phyloP scores from a whole-genome alignment of 2,329 filamentous ascomycete genomes.

The Fusarium udum region DNA sequence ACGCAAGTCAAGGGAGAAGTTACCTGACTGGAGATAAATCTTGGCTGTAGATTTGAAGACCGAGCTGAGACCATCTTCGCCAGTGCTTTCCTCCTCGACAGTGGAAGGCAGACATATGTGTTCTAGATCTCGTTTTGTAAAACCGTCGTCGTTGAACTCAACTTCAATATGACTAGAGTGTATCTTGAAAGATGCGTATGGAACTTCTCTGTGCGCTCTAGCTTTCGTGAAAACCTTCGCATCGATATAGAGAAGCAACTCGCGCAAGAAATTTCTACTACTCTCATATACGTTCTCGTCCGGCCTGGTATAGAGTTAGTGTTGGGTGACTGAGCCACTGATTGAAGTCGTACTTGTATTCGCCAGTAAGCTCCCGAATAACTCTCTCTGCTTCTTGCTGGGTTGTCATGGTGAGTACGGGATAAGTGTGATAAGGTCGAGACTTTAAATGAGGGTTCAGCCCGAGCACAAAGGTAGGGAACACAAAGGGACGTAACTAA shows the following conservation, averaged over 20 bases:
- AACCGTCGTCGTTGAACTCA: not conserved
- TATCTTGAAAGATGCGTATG: not conserved
- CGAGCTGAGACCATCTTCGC: not conserved
- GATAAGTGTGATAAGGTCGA: not conserved
- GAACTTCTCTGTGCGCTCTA: fast-evolving
- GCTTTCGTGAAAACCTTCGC: fast-evolving
- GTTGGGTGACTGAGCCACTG: fast-evolving
- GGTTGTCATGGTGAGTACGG: fast-evolving
- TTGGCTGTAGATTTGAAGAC: not conserved
- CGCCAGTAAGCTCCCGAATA: not conserved
- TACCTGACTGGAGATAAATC: not conserved
- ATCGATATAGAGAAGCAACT: not conserved
- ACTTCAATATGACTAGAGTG: not conserved
- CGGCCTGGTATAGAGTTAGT: fast-evolving
- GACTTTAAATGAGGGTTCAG: too few species aligned
- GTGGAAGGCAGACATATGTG: not conserved
- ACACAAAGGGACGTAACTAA: not conserved
- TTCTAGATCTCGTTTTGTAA: fast-evolving
- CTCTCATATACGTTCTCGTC: not conserved
- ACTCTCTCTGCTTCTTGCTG: not conserved
- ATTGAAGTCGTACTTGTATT: not conserved
- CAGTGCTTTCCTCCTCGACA: fast-evolving
- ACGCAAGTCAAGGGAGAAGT: not conserved
- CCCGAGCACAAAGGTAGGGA: too few species aligned
- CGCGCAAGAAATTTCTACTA: not conserved